These are phyloP conservation scores for Paragyromitra xinjiangensis DNA, from an alignment of 495 filamentous ascomycete species.

Conservation along the genomic window DNA sequence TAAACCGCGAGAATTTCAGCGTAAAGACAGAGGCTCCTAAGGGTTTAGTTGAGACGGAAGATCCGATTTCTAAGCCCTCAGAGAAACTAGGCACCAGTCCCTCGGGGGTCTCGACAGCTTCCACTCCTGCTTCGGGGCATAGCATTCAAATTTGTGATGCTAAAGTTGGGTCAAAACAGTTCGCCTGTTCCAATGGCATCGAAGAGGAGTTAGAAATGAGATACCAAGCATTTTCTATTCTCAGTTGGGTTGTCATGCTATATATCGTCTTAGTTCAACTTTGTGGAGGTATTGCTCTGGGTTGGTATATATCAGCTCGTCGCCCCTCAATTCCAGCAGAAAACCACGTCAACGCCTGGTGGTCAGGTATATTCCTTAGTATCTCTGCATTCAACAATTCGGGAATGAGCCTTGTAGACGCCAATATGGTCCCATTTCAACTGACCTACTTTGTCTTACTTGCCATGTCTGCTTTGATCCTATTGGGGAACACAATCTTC, in stretches of 20 bases:
- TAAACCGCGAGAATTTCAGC: slow-evolving; percentile 31
- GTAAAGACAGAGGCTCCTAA: not conserved
- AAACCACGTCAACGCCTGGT: slow-evolving; percentile 78
- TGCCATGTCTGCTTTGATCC: slow-evolving; percentile 77
- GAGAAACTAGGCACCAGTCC: not conserved
- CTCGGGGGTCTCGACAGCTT: not conserved
- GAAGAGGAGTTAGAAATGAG: slow-evolving; percentile 38
- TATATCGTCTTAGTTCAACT: slow-evolving; percentile 80
- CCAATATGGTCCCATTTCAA: slow-evolving; percentile 80
- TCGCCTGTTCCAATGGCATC: slow-evolving; percentile 9
- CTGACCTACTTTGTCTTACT: slow-evolving; percentile 74
- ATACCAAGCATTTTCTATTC: slow-evolving; percentile 63
- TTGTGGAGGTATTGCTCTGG: slow-evolving; percentile 75
- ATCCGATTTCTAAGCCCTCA: not conserved
- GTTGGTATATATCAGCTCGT: slow-evolving; percentile 70
- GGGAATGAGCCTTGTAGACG: slow-evolving; percentile 84
- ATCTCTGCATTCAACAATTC: slow-evolving; percentile 86
- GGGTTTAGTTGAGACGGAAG: not conserved
- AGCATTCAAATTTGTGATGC: not conserved
- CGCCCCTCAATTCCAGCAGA: slow-evolving; percentile 58
- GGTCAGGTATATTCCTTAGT: slow-evolving; percentile 71
- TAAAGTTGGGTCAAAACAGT: too few species aligned
- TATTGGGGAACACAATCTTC: slow-evolving; percentile 79
- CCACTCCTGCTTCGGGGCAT: not conserved
- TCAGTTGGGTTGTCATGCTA: slow-evolving; percentile 74